Conservation (phyloP, 768 basidiomycete species). For the Gelatoporia subvermispora region DNA sequence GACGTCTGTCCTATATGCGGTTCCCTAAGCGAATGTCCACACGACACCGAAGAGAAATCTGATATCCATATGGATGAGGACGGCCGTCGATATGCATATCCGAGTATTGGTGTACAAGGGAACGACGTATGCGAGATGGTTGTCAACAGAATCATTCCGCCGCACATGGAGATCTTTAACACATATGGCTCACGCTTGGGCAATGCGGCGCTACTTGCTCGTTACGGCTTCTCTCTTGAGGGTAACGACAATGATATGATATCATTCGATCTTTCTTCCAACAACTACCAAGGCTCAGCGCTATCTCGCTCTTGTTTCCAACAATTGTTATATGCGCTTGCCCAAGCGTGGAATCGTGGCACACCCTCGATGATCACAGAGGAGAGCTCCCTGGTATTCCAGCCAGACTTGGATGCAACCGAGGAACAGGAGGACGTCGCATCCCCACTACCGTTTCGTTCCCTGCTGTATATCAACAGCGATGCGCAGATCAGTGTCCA, state of each 20-base stretch:
- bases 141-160: slow-evolving; percentile 21
- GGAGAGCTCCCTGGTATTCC: slow-evolving; percentile 6
- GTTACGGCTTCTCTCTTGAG: slow-evolving; percentile 39
- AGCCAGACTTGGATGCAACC: not conserved
- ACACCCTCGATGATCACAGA: not conserved
- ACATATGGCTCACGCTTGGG: slow-evolving; percentile 32
- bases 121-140: slow-evolving; percentile 36
- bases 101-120: too few relatives aligned
- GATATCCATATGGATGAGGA: not conserved
- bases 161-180: slow-evolving; percentile 35
- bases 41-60: slow-evolving; percentile 26
- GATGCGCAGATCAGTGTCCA: slow-evolving; percentile 18
- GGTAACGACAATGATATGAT: slow-evolving; percentile 31
- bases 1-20: slow-evolving; percentile 39
- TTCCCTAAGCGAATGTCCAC: slow-evolving; percentile 30
- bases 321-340: not conserved
- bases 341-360: slow-evolving; percentile 4
- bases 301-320: not conserved
- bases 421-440: not conserved
- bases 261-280: slow-evolving; percentile 13
- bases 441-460: not conserved
- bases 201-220: slow-evolving; percentile 33
- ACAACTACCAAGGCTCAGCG: not conserved
- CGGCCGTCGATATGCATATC: not conserved
- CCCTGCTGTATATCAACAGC: slow-evolving; percentile 15